These are phyloP conservation scores for Phytophthora sojae DNA, from an alignment of 352 stramenopile genomes.

Conservation along the genomic window DNA sequence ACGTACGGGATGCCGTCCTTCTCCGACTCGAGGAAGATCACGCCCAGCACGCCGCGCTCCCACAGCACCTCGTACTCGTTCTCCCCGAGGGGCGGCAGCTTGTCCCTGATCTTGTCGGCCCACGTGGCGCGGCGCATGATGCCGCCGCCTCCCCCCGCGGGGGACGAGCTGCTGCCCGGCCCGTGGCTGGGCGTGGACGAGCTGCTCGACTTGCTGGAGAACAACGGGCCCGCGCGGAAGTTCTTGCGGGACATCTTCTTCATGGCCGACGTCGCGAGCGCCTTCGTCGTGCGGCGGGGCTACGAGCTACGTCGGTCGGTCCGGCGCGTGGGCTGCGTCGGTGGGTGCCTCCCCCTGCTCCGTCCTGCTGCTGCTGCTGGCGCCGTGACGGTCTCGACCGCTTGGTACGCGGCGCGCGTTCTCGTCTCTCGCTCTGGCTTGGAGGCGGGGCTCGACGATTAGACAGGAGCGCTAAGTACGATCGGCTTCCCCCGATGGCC, in stretches of 20 bases:
- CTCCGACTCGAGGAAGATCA: conserved; percentile 90
- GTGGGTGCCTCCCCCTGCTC: background rate
- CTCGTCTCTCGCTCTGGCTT: conserved; percentile 17
- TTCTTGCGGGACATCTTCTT: conserved; percentile 82
- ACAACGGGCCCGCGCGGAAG: conserved; percentile 56
- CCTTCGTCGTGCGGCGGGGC: conserved; percentile 23
- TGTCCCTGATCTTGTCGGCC: conserved; percentile 84
- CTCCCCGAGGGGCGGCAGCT: conserved; percentile 73
- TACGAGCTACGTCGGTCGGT: conserved; percentile 1
- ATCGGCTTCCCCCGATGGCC: conserved; percentile 7
- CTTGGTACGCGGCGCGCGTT: conserved; percentile 8
- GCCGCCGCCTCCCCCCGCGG: conserved; percentile 10
- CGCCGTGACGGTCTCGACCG: background rate
- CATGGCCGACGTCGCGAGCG: conserved; percentile 44
- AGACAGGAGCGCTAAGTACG: conserved; percentile 23
- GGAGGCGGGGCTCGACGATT: conserved; percentile 3
- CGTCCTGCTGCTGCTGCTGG: no score
- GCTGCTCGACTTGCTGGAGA: conserved; percentile 43
- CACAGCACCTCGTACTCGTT: conserved; percentile 91
- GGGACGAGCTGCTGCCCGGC: conserved; percentile 23
- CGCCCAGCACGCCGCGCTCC: conserved; percentile 85
- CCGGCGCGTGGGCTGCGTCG: background rate
- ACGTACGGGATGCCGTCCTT: conserved; percentile 88
- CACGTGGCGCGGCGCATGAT: conserved; percentile 56
- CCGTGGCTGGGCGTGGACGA: background rate